Evolutionary conservation across 148 eudicot species (phyloP).

Genomic region (Bassia scoparia): DNA sequence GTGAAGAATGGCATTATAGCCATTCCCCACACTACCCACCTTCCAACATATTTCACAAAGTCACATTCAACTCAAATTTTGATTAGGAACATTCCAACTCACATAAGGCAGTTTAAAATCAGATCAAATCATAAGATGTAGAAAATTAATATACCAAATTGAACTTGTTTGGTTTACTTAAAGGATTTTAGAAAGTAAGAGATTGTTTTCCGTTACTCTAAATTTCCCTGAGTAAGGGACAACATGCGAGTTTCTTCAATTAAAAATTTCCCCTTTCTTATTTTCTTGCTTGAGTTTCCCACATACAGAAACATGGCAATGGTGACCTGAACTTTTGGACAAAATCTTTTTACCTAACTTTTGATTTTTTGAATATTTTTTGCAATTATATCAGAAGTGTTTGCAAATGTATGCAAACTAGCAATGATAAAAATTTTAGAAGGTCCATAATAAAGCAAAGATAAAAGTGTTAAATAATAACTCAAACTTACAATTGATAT

Average conservation of each 20-base stretch:
- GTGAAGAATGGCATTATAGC: too few species aligned
- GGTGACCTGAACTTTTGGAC: too few species aligned
- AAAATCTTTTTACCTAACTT: not conserved
- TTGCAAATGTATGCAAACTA: not conserved
- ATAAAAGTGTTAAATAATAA: not conserved
- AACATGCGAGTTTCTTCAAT: too few species aligned
- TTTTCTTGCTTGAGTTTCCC: not conserved
- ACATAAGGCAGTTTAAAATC: too few species aligned
- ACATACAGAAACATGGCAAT: too few species aligned
- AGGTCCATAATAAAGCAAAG: not conserved
- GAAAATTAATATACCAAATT: too few species aligned
- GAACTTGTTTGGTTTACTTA: not conserved
- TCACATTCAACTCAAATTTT: too few species aligned
- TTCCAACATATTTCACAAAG: too few species aligned
- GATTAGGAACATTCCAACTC: too few species aligned
- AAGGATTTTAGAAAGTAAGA: not conserved
- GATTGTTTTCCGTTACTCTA: not conserved
- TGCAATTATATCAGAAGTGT: not conserved
- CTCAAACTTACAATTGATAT: slow-evolving; percentile 76
- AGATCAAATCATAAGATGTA: too few species aligned
- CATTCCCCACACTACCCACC: too few species aligned
- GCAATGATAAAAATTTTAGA: not conserved
- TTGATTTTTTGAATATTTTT: not conserved
- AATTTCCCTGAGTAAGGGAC: not conserved
- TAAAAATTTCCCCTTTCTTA: not conserved